Evolutionary conservation across 192 early-diverging fungal genomes (phyloP).

Genomic region (Chytriomyces sp.): DNA sequence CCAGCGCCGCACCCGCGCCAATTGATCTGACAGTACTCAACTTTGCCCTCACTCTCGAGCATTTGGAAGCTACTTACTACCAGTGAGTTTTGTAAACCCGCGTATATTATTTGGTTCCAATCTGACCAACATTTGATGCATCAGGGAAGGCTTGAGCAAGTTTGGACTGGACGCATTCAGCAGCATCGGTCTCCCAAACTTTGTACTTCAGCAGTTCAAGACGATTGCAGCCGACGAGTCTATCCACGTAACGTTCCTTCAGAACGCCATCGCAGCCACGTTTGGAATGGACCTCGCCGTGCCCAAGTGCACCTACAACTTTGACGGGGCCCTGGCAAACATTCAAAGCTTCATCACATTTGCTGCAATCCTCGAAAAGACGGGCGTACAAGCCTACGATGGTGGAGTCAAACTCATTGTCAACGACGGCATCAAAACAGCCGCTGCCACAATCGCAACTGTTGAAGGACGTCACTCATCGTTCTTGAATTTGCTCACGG

Average conservation of each 20-base stretch:
- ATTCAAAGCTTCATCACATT: constrained; percentile 49
- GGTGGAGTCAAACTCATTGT: constrained; percentile 53
- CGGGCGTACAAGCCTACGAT: constrained; percentile 60
- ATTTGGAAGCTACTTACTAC: constrained; percentile 40
- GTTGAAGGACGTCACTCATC: constrained; percentile 61
- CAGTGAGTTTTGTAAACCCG: not conserved
- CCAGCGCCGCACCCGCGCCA: not conserved
- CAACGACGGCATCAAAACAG: constrained; percentile 48
- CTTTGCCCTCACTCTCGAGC: constrained; percentile 51
- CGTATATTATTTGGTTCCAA: not conserved
- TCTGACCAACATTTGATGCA: constrained; percentile 10
- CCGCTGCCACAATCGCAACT: constrained; percentile 57
- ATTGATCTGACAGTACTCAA: constrained; percentile 51
- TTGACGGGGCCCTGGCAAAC: constrained; percentile 39
- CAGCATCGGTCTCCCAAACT: constrained; percentile 37
- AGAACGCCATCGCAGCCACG: constrained; percentile 13
- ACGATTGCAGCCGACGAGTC: constrained; percentile 41
- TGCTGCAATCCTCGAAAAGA: constrained; percentile 53
- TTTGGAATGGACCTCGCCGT: constrained; percentile 43
- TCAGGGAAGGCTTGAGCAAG: constrained; percentile 33
- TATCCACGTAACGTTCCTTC: constrained; percentile 44
- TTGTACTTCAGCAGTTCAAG: constrained; percentile 36
- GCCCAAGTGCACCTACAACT: constrained; percentile 50
- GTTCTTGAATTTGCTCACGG: constrained; percentile 50
- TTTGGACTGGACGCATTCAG: constrained; percentile 36